A percentile compares a stretch with the other conserved stretches of the same genome.
These are phyloP conservation scores for Alternaria triticimaculans DNA, from an alignment of 2,329 filamentous ascomycete genomes.

Conservation along the genomic window DNA sequence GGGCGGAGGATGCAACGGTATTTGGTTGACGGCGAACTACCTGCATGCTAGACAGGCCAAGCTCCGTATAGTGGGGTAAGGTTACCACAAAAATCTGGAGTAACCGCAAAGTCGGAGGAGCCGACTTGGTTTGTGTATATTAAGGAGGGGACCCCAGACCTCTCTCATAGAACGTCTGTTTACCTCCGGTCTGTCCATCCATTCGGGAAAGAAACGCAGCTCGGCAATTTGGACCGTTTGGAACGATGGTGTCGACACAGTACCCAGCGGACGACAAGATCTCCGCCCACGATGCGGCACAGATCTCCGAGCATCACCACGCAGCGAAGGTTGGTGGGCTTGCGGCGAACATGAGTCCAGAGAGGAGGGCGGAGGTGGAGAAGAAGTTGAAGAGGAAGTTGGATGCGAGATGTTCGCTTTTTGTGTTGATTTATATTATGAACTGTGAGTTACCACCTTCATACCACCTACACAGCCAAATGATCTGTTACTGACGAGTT, in stretches of 20 bases:
- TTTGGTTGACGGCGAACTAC: not conserved
- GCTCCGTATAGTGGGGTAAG: not conserved
- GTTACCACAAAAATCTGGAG: not conserved
- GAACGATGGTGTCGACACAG: slow-evolving; percentile 13
- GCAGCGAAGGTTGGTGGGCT: slow-evolving; percentile 13
- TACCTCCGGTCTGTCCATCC: not conserved
- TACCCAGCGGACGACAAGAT: slow-evolving; percentile 13
- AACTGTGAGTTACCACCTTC: slow-evolving; percentile 25
- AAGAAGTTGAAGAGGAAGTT: slow-evolving; percentile 45
- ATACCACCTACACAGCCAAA: not conserved
- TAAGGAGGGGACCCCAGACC: not conserved
- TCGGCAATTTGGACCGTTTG: not conserved
- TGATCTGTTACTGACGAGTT: not conserved
- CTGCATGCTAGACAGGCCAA: not conserved
- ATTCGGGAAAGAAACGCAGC: not conserved
- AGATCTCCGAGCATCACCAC: slow-evolving; percentile 10
- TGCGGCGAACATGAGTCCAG: slow-evolving; percentile 37
- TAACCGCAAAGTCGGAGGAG: not conserved
- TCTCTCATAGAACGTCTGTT: not conserved
- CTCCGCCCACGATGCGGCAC: slow-evolving; percentile 8
- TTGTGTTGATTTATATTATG: slow-evolving; percentile 49
- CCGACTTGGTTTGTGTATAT: not conserved
- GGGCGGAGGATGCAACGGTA: not conserved
- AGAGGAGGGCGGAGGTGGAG: slow-evolving; percentile 40
- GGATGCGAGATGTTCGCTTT: slow-evolving; percentile 40